Evolutionary conservation across 345 rosid species (phyloP).

Genomic region (Citrus inodora): DNA sequence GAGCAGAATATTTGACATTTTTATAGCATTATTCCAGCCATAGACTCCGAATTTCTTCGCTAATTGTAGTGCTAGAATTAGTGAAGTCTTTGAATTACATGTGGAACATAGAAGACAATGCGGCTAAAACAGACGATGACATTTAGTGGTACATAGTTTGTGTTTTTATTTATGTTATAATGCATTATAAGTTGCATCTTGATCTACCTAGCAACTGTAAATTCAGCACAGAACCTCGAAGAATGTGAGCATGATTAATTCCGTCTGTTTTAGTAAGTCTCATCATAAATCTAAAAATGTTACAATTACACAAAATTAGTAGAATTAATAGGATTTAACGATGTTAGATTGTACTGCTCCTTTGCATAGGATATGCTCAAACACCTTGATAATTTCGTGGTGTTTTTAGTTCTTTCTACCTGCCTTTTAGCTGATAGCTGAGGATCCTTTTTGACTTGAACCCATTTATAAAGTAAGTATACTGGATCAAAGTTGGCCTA

Average conservation of each 20-base stretch:
- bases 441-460: background rate
- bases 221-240: too few species aligned
- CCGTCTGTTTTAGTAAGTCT: background rate
- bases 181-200: too few species aligned
- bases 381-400: background rate
- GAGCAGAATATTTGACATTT: background rate
- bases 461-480: background rate
- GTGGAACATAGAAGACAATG: too few species aligned
- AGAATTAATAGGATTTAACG: background rate
- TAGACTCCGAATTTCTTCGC: too few species aligned
- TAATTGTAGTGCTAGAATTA: too few species aligned
- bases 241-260: too few species aligned
- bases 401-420: background rate
- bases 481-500: background rate
- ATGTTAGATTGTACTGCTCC: background rate
- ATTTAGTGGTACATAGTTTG: too few species aligned
- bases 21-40: background rate
- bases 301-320: background rate
- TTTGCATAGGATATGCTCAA: background rate
- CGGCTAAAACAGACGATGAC: too few species aligned
- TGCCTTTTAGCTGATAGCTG: background rate
- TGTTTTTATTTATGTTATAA: too few species aligned
- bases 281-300: too few species aligned
- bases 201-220: too few species aligned
- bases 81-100: too few species aligned